phyloP scores from a whole-genome alignment of 331 rosid species.

The Saraca asoca region DNA sequence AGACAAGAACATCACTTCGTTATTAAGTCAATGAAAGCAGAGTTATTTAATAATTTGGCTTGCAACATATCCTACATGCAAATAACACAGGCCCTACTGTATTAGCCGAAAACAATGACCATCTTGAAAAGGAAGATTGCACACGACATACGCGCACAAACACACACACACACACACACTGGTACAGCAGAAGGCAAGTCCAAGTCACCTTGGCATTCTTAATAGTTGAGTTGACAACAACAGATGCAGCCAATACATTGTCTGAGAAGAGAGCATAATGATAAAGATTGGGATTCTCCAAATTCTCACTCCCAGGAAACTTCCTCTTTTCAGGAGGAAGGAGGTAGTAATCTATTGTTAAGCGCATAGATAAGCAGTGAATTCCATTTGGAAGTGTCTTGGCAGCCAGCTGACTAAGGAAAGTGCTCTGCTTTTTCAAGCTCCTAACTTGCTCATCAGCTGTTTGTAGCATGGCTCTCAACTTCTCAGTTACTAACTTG shows the following conservation, averaged over 20 bases:
- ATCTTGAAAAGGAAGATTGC: conserved; percentile 8
- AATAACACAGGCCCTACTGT: not conserved
- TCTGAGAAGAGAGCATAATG: conserved; percentile 96
- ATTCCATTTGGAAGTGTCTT: conserved; percentile 92
- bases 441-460: conserved; percentile 89
- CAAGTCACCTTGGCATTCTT: conserved; percentile 76
- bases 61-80: not conserved
- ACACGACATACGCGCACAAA: not conserved
- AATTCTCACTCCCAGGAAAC: conserved; percentile 80
- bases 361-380: conserved; percentile 92
- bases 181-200: conserved; percentile 15
- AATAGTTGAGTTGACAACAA: conserved; percentile 88
- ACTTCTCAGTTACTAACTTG: conserved; percentile 77
- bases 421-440: conserved; percentile 88
- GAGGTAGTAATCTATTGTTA: conserved; percentile 88
- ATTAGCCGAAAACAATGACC: conserved; percentile 14
- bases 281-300: conserved; percentile 74
- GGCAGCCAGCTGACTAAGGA: conserved; percentile 93
- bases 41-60: conserved; percentile 21
- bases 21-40: conserved; percentile 27
- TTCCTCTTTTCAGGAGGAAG: conserved; percentile 76
- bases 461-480: conserved; percentile 92
- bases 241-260: conserved; percentile 97
- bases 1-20: conserved; percentile 30
- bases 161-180: not conserved